Evolutionary conservation across 1,284 basidiomycete species (phyloP).

Genomic region (Rhodotorula sp.): DNA sequence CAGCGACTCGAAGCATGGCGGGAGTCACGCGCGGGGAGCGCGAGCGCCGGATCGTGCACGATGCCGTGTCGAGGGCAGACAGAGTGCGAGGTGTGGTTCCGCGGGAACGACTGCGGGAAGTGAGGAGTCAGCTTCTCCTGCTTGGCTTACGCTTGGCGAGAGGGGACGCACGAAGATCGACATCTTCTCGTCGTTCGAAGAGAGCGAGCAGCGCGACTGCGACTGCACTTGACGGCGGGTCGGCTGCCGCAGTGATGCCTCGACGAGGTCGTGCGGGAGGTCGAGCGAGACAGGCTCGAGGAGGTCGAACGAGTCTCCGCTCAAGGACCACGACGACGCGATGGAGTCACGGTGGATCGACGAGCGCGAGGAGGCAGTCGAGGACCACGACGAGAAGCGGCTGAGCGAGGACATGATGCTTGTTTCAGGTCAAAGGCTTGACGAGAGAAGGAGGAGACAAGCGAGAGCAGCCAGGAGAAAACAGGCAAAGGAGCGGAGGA

Average conservation of each 20-base stretch:
- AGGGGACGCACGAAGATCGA: not conserved
- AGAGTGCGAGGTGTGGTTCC: conserved; percentile 15
- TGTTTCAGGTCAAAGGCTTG: too few species aligned
- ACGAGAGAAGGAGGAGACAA: too few species aligned
- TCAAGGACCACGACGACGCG: not conserved
- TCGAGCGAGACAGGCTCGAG: conserved; percentile 12
- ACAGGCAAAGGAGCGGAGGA: too few species aligned
- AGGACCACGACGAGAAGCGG: not conserved
- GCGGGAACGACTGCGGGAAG: conserved; percentile 23
- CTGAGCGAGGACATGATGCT: not conserved
- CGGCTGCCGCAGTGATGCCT: not conserved
- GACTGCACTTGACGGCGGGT: too few species aligned
- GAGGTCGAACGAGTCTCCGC: conserved; percentile 5
- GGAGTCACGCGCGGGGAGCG: conserved; percentile 27
- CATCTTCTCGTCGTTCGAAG: not conserved
- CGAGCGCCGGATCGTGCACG: conserved; percentile 29
- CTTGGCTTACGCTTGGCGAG: too few species aligned
- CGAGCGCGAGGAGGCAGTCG: not conserved
- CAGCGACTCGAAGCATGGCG: not conserved
- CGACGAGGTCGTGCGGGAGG: conserved; percentile 9
- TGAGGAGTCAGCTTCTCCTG: not conserved
- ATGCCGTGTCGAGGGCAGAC: conserved; percentile 33
- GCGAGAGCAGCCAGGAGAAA: too few species aligned
- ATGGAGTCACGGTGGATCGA: not conserved
- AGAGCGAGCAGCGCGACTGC: too few species aligned